These are phyloP conservation scores for Ulvella scutata DNA, from an alignment of 139 green algal genomes.

Conservation along the genomic window DNA sequence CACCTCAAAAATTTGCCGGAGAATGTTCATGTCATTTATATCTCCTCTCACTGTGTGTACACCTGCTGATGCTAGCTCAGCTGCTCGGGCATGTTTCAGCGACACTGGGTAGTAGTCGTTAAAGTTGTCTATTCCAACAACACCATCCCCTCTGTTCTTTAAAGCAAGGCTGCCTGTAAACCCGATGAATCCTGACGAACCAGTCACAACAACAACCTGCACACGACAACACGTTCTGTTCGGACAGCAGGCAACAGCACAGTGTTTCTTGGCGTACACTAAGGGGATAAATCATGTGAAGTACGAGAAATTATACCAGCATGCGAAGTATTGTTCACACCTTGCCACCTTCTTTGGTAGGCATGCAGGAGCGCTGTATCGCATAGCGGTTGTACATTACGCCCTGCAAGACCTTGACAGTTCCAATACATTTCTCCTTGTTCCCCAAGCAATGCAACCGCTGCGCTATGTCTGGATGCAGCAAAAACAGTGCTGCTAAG, in stretches of 20 bases:
- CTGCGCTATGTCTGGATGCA: no score
- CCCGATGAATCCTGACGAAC: constrained; percentile 58
- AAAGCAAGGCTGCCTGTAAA: constrained; percentile 33
- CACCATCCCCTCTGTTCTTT: constrained; percentile 20
- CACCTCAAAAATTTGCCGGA: constrained; percentile 38
- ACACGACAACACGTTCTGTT: no score
- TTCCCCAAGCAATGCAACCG: no score
- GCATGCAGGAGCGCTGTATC: neutral
- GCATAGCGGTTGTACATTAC: constrained; percentile 1
- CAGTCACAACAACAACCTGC: constrained; percentile 40
- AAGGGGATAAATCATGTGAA: no score
- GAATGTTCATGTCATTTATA: constrained; percentile 33
- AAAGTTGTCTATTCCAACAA: constrained; percentile 75
- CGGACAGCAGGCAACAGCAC: no score
- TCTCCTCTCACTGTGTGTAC: constrained; percentile 43
- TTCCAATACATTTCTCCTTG: neutral
- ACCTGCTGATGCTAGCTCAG: constrained; percentile 12
- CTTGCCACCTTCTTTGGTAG: neutral
- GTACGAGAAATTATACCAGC: no score
- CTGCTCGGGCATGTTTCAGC: constrained; percentile 42
- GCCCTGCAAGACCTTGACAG: neutral
- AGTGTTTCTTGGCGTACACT: no score
- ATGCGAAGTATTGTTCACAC: no score
- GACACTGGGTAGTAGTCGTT: constrained; percentile 60
- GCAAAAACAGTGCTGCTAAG: no score